These are phyloP conservation scores for Cryptococcus floricola DNA, from an alignment of 1,284 basidiomycete genomes.

Conservation along the genomic window DNA sequence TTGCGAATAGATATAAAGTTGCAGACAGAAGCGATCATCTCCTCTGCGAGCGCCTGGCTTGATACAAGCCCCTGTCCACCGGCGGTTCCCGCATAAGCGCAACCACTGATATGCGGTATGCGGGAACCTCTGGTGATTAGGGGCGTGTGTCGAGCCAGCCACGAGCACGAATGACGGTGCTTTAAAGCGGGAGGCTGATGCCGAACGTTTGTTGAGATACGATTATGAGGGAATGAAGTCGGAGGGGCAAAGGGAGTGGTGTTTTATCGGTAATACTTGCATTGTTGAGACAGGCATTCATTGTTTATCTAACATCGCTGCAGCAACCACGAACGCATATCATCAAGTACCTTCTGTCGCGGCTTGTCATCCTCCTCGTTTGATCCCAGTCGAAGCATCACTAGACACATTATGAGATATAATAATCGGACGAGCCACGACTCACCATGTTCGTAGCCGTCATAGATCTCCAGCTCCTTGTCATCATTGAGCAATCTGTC, in stretches of 20 bases:
- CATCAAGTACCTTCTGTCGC: conserved; percentile 45
- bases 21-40: too few relatives aligned
- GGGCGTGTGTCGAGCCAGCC: too few relatives aligned
- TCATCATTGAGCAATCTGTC: conserved; percentile 45
- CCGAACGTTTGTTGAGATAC: neutral
- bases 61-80: too few relatives aligned
- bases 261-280: too few relatives aligned
- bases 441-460: conserved; percentile 53
- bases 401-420: conserved; percentile 9
- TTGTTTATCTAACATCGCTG: conserved; percentile 26
- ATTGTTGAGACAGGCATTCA: too few relatives aligned
- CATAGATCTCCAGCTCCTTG: conserved; percentile 52
- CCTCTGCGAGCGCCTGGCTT: too few relatives aligned
- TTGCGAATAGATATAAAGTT: too few relatives aligned
- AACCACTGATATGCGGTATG: too few relatives aligned
- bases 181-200: conserved; percentile 1
- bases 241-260: too few relatives aligned
- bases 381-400: conserved; percentile 48
- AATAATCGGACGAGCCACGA: neutral
- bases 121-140: too few relatives aligned
- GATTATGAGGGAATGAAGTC: too few relatives aligned
- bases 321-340: conserved; percentile 48
- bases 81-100: too few relatives aligned
- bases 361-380: conserved; percentile 48
- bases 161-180: neutral